Conservation (phyloP, 176 grass and related monocot genomes). For the Triticum turgidum region DNA sequence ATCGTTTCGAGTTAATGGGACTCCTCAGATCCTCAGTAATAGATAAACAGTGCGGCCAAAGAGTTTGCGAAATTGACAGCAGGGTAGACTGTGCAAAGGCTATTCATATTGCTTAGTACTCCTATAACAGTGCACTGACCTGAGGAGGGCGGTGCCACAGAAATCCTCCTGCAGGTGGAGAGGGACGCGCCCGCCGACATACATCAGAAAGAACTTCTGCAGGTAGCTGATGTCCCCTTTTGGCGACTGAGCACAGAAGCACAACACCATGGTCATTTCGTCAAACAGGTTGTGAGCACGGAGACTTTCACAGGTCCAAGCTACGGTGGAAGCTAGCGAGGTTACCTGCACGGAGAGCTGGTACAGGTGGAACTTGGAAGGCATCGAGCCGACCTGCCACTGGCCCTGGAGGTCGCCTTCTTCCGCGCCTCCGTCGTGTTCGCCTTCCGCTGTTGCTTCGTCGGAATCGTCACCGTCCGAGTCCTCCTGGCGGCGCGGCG, state of each 20-base stretch:
- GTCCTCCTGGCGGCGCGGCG: slow-evolving; percentile 10
- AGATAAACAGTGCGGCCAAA: neutral
- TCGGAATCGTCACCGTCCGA: slow-evolving; percentile 31
- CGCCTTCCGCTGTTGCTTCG: slow-evolving; percentile 27
- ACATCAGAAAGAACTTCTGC: slow-evolving; percentile 92
- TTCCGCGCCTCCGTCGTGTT: slow-evolving; percentile 32
- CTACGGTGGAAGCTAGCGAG: neutral
- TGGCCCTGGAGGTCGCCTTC: slow-evolving; percentile 4
- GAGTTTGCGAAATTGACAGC: neutral
- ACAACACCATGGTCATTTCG: slow-evolving; percentile 1
- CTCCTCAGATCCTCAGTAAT: neutral
- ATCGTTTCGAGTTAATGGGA: neutral
- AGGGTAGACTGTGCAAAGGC: neutral
- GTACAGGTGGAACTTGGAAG: slow-evolving; percentile 88
- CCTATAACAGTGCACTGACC: slow-evolving; percentile 28
- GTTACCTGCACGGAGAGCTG: slow-evolving; percentile 85
- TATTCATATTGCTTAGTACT: neutral
- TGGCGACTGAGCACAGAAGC: slow-evolving; percentile 49
- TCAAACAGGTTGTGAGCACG: slow-evolving; percentile 16
- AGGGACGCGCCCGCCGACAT: slow-evolving; percentile 68
- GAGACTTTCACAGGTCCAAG: neutral
- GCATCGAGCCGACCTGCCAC: slow-evolving; percentile 14
- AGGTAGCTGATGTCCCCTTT: slow-evolving; percentile 87
- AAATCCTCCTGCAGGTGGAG: slow-evolving; percentile 91
- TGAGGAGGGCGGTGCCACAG: slow-evolving; percentile 90